These are phyloP conservation scores for Cucumis melo DNA, from an alignment of 306 rosid species.

Conservation along the genomic window DNA sequence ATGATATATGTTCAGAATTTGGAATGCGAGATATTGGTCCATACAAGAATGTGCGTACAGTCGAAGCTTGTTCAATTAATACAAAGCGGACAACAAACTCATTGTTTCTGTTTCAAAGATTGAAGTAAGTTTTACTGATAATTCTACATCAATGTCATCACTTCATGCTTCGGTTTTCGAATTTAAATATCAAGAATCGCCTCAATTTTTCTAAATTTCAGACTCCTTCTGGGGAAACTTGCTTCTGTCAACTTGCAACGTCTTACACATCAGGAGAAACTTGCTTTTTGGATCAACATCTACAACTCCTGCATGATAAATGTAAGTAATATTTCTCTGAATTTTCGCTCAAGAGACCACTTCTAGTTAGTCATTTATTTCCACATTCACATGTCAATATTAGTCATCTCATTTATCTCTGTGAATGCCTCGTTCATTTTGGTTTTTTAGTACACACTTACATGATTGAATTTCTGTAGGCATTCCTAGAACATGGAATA, in stretches of 20 bases:
- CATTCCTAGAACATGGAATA: slow-evolving; percentile 64
- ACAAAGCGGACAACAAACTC: slow-evolving; percentile 54
- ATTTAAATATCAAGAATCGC: neutral
- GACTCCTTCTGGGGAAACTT: slow-evolving; percentile 66
- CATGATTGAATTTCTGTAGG: slow-evolving; percentile 27
- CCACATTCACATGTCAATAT: neutral
- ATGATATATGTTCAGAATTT: slow-evolving; percentile 41
- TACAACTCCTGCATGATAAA: slow-evolving; percentile 95
- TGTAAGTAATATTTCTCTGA: slow-evolving; percentile 20
- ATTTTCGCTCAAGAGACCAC: neutral
- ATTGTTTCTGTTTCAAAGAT: slow-evolving; percentile 51
- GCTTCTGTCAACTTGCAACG: slow-evolving; percentile 51
- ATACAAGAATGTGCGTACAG: slow-evolving; percentile 31
- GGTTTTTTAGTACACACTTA: neutral
- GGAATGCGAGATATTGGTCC: slow-evolving; percentile 65
- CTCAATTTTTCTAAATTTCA: slow-evolving; percentile 24
- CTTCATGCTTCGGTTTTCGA: neutral
- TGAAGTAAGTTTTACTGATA: slow-evolving; percentile 40
- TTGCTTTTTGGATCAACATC: slow-evolving; percentile 93
- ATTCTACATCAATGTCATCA: neutral
- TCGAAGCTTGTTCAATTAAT: slow-evolving; percentile 52
- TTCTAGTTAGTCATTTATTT: neutral
- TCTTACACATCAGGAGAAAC: slow-evolving; percentile 81
- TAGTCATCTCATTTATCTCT: neutral
- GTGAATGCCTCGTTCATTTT: neutral